Evolutionary conservation across 805 yeast species (phyloP).

Genomic region (Danielia oregonensis): DNA sequence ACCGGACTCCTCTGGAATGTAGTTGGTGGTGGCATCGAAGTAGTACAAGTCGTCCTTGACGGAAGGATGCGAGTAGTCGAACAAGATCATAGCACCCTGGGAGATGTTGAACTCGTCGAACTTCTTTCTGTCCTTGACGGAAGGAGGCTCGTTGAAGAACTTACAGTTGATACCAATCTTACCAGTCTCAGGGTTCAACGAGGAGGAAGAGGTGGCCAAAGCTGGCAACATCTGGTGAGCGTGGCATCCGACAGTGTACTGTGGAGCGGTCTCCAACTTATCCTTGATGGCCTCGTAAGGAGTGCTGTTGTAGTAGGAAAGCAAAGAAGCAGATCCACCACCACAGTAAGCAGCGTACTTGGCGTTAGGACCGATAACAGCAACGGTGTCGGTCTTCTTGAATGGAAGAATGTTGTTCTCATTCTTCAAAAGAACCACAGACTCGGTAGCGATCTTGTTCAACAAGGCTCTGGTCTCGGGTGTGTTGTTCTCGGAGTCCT

Average conservation of each 20-base stretch:
- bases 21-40: constrained; percentile 18
- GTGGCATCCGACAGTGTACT: constrained; percentile 32
- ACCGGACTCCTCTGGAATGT: constrained; percentile 20
- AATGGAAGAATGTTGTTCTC: constrained; percentile 47
- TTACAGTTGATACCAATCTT: constrained; percentile 22
- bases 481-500: constrained; percentile 20
- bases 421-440: constrained; percentile 56
- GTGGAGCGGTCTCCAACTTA: constrained; percentile 22
- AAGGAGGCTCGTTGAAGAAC: constrained; percentile 24
- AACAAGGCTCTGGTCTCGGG: constrained; percentile 20
- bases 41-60: constrained; percentile 10
- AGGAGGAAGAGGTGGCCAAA: constrained; percentile 18
- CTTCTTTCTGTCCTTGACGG: constrained; percentile 14
- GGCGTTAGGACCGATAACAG: constrained; percentile 61
- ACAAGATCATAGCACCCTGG: constrained; percentile 12
- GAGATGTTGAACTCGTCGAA: constrained; percentile 23
- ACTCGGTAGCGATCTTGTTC: constrained; percentile 32
- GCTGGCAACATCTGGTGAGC: constrained; percentile 31
- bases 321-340: constrained; percentile 59
- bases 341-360: constrained; percentile 49
- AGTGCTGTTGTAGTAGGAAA: constrained; percentile 44
- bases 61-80: constrained; percentile 13
- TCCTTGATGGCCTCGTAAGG: constrained; percentile 45
- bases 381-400: constrained; percentile 34
- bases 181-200: constrained; percentile 20